phyloP scores from a whole-genome alignment of 208 protist species.

The Novymonas esmeraldas region DNA sequence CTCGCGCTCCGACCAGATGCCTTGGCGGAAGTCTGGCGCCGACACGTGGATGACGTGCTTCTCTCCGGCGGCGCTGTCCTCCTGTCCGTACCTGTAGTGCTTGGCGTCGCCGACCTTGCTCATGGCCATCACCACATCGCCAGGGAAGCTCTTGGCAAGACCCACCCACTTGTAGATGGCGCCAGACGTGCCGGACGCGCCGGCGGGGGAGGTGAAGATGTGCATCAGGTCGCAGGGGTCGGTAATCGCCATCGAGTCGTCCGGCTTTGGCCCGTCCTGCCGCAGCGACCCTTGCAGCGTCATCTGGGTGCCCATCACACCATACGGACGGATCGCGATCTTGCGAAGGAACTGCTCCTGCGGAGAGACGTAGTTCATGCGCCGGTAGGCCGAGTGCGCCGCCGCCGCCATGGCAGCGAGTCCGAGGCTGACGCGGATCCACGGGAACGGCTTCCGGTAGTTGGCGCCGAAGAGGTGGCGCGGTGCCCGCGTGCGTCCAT shows the following conservation, averaged over 20 bases:
- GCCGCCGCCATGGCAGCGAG: constrained; percentile 41
- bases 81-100: constrained; percentile 64
- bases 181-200: constrained; percentile 69
- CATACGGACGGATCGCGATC: constrained; percentile 77
- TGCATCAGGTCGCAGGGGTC: constrained; percentile 72
- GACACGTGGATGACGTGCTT: constrained; percentile 84
- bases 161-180: constrained; percentile 90
- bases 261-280: constrained; percentile 56
- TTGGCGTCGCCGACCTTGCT: constrained; percentile 77
- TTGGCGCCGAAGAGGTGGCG: constrained; percentile 67
- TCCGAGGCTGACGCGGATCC: constrained; percentile 59
- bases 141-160: constrained; percentile 61
- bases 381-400: constrained; percentile 44
- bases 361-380: constrained; percentile 58
- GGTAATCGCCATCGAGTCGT: constrained; percentile 67
- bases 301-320: constrained; percentile 86
- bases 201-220: constrained; percentile 59
- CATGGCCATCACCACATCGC: constrained; percentile 71
- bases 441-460: constrained; percentile 71
- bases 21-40: constrained; percentile 84
- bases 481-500: constrained; percentile 79
- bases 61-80: constrained; percentile 32
- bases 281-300: constrained; percentile 59
- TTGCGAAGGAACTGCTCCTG: constrained; percentile 81
- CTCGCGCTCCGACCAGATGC: constrained; percentile 80